Evolutionary conservation across 768 basidiomycete species (phyloP).

Genomic region (Coprinopsis marcescibilis): DNA sequence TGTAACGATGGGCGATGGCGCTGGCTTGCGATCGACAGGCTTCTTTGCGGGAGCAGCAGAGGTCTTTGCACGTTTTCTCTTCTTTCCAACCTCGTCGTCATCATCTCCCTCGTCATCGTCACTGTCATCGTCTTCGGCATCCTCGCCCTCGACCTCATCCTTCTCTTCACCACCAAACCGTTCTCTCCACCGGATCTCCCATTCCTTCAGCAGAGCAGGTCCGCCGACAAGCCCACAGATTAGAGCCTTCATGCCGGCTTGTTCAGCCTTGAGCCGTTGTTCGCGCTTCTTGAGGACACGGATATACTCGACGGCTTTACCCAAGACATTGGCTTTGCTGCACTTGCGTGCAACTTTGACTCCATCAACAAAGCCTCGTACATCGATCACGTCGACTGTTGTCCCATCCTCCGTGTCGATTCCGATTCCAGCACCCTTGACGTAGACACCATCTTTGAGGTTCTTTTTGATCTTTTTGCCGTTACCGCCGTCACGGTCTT

Average conservation of each 20-base stretch:
- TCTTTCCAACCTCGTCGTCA: conserved; percentile 42
- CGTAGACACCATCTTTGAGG: conserved; percentile 31
- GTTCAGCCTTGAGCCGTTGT: conserved; percentile 62
- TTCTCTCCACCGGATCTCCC: conserved; percentile 71
- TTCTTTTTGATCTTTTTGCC: conserved; percentile 45
- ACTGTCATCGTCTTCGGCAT: conserved; percentile 49
- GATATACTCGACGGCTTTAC: conserved; percentile 90
- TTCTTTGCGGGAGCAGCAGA: conserved; percentile 19
- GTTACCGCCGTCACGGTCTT: conserved; percentile 45
- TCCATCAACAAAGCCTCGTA: conserved; percentile 85
- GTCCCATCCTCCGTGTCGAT: conserved; percentile 28
- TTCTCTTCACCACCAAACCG: conserved; percentile 72
- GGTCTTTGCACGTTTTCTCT: conserved; percentile 60
- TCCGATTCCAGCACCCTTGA: conserved; percentile 31
- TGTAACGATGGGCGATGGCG: conserved; percentile 22
- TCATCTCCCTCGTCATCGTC: conserved; percentile 54
- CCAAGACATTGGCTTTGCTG: conserved; percentile 85
- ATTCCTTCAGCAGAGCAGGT: conserved; percentile 60
- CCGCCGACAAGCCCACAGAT: conserved; percentile 71
- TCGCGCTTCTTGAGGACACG: conserved; percentile 82
- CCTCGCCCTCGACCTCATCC: conserved; percentile 55
- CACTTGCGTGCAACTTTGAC: conserved; percentile 88
- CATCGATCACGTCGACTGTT: conserved; percentile 60
- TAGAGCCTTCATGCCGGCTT: conserved; percentile 66
- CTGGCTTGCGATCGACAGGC: conserved; percentile 42